Evolutionary conservation across 768 basidiomycete species (phyloP).

Genomic region (Suillus luteus): DNA sequence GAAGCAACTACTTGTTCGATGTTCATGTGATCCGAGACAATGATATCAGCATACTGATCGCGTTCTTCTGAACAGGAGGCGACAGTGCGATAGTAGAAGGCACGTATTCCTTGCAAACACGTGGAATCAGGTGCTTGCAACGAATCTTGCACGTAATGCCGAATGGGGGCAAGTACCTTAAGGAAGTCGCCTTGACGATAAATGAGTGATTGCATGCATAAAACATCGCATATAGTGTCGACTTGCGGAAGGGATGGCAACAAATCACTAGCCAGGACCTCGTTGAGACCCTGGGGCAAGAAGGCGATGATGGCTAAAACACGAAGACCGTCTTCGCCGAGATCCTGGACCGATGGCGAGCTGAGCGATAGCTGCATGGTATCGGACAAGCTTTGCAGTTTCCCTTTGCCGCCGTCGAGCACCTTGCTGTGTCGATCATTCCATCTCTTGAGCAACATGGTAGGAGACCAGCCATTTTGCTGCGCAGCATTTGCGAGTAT

Average conservation of each 20-base stretch:
- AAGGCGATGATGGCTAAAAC: background rate
- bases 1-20: background rate
- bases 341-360: background rate
- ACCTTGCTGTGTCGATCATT: background rate
- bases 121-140: background rate
- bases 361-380: slow-evolving; percentile 2
- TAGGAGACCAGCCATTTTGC: slow-evolving; percentile 2
- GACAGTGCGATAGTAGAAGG: background rate
- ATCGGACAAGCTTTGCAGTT: background rate
- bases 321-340: background rate
- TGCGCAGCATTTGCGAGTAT: slow-evolving; percentile 4
- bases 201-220: slow-evolving; percentile 1
- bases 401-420: background rate
- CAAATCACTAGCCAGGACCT: background rate
- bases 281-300: slow-evolving; percentile 10
- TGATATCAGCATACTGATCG: background rate
- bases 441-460: slow-evolving; percentile 1
- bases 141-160: slow-evolving; percentile 3
- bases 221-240: background rate
- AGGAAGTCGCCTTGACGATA: background rate
- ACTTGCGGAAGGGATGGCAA: background rate
- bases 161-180: background rate
- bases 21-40: background rate
- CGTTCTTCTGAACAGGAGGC: background rate
- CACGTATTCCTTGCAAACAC: background rate